Conservation (phyloP, 1,284 basidiomycete genomes). For the Heterobasidion occidentale region DNA sequence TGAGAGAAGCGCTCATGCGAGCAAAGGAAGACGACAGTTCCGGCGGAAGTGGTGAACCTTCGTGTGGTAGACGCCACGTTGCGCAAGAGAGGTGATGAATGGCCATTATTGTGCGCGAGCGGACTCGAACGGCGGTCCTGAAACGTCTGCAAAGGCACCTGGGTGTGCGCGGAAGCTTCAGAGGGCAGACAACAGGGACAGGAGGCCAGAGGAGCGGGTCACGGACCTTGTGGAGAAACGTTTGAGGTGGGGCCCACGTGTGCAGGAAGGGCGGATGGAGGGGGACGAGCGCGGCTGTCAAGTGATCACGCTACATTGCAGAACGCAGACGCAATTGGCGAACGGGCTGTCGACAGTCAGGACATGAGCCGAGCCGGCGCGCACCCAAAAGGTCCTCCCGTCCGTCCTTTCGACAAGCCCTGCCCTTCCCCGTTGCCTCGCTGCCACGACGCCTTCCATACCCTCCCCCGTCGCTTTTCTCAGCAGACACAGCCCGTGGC, state of each 20-base stretch:
- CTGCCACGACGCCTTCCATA: background rate
- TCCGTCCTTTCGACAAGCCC: background rate
- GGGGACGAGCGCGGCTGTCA: background rate
- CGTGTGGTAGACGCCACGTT: too few relatives aligned
- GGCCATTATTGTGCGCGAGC: too few relatives aligned
- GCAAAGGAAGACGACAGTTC: too few relatives aligned
- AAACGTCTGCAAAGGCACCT: too few relatives aligned
- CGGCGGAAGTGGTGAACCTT: too few relatives aligned
- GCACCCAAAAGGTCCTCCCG: background rate
- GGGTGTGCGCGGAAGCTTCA: too few relatives aligned
- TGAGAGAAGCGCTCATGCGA: too few relatives aligned
- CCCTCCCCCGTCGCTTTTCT: background rate
- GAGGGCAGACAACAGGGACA: too few relatives aligned
- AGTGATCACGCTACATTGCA: slow-evolving; percentile 2
- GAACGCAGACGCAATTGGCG: background rate
- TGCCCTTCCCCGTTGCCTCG: background rate
- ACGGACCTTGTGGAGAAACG: background rate
- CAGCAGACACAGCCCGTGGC: background rate
- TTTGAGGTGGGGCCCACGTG: background rate
- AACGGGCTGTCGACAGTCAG: background rate
- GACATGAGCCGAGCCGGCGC: background rate
- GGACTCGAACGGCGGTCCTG: too few relatives aligned
- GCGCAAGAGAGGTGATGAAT: too few relatives aligned
- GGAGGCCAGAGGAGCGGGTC: too few relatives aligned
- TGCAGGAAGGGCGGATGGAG: background rate